Evolutionary conservation across 371 early-diverging fungal species (phyloP), one percentile per base, ranked within the genome.

Genomic region (Mortierella polycephala): DNA sequence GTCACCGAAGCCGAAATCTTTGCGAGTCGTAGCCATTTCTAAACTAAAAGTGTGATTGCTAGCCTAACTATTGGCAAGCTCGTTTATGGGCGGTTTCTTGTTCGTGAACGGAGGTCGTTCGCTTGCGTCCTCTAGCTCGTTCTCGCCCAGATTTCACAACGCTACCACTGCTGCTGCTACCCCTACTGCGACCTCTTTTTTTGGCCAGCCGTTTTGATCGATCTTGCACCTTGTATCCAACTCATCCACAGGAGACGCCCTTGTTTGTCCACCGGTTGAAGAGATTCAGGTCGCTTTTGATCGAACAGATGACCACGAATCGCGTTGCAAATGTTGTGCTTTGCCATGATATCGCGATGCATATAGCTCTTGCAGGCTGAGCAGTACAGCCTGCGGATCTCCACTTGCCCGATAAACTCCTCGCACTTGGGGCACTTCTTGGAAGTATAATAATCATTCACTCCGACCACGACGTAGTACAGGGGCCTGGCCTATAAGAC

Each of bases 341-440:
- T 62, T 0, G 66, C 72, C 62, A 71, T 71, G 20, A 64, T 52
- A 39, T 65, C 71, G 10, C 65, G 58, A 20, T 57, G 60, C 45
- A 71, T 14, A 14, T 40, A 50, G 6, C 13, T 57, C 18, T 47
- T n/a, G 46, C 67, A 60, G 12, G 4, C 1, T 13, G 14, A 0
- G 42, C 56, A 67, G 10, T 47, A 67, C 7, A 47, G 62, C 10
- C 68, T 37, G 0, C 55, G 47, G 18, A 57, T 47, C 50, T 6
- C 50, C 18, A 60, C 47, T 14, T 61, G 62, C 7, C 16, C 50
- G 0, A 61, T 41, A 39, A 61, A 61, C 3, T 61, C 2, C 6
- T 9, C 40, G 40, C 51, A 62, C 20, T 53, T 12, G 20, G 62
- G 53, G 18, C 62, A 62, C 41, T 44, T 62, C 14, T 62, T 53